Evolutionary conservation across 2,329 filamentous ascomycete species (phyloP).

Genomic region (Penicillium sp.): DNA sequence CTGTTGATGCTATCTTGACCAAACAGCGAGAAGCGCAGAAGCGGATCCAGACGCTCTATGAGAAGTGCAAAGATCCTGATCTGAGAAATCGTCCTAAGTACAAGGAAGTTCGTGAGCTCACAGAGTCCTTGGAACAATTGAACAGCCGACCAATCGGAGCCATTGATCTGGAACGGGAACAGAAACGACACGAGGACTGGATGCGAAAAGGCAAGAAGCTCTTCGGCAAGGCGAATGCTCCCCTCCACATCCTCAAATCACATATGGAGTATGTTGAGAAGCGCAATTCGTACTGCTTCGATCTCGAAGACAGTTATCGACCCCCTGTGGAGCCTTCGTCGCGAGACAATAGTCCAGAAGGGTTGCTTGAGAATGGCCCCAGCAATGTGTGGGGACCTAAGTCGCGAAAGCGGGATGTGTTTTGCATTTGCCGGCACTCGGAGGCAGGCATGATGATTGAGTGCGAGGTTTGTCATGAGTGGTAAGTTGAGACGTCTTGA

Average conservation of each 20-base stretch:
- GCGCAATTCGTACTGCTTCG: conserved; percentile 86
- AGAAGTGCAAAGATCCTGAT: conserved; percentile 70
- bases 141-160: conserved; percentile 91
- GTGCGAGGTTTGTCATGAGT: conserved; percentile 96
- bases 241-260: conserved; percentile 87
- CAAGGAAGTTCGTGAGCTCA: conserved; percentile 80
- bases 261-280: conserved; percentile 92
- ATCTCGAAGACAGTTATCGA: conserved; percentile 80
- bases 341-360: conserved; percentile 65
- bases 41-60: conserved; percentile 75
- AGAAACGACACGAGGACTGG: conserved; percentile 96
- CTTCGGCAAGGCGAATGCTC: conserved; percentile 96
- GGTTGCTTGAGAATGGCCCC: conserved; percentile 46
- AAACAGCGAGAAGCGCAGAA: conserved; percentile 94
- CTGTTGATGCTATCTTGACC: conserved; percentile 85
- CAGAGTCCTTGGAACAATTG: conserved; percentile 78
- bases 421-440: conserved; percentile 89
- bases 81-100: conserved; percentile 79
- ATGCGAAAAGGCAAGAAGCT: conserved; percentile 97
- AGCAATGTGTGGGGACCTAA: conserved; percentile 43
- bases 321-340: conserved; percentile 89
- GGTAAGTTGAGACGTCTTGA: conserved; percentile 55
- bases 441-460: conserved; percentile 99
- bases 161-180: conserved; percentile 86
- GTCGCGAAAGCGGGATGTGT: conserved; percentile 70